These are phyloP conservation scores for Aspergillus mulundensis DNA, from an alignment of 495 filamentous ascomycete genomes.

Conservation along the genomic window DNA sequence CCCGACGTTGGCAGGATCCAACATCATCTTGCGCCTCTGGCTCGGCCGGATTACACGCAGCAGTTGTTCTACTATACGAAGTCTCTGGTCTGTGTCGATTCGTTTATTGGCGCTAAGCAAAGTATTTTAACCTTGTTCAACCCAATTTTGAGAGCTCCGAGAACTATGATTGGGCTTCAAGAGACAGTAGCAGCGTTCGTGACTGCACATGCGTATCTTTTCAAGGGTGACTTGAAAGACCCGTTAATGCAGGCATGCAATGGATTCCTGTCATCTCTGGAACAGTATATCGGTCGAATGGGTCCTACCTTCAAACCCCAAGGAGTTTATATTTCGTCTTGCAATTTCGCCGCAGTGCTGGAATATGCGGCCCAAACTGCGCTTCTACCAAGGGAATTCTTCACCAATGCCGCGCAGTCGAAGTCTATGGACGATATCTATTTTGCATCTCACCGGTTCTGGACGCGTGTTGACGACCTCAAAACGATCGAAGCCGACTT, in stretches of 20 bases:
- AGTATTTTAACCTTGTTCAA: slow-evolving; percentile 69
- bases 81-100: slow-evolving; percentile 41
- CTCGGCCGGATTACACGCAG: slow-evolving; percentile 66
- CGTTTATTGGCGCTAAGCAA: slow-evolving; percentile 60
- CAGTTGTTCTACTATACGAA: slow-evolving; percentile 73
- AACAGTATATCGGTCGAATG: slow-evolving; percentile 55
- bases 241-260: slow-evolving; percentile 43
- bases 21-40: slow-evolving; percentile 80
- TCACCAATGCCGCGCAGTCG: slow-evolving; percentile 33
- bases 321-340: slow-evolving; percentile 50
- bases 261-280: slow-evolving; percentile 50
- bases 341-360: slow-evolving; percentile 52
- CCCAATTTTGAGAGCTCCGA: slow-evolving; percentile 50
- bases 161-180: slow-evolving; percentile 24
- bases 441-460: slow-evolving; percentile 17
- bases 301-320: slow-evolving; percentile 60
- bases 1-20: slow-evolving; percentile 72
- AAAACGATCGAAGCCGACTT: slow-evolving; percentile 15
- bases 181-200: slow-evolving; percentile 51
- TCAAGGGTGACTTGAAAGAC: slow-evolving; percentile 48
- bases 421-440: slow-evolving; percentile 27
- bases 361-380: slow-evolving; percentile 58
- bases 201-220: slow-evolving; percentile 61
- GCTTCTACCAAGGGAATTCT: slow-evolving; percentile 34
- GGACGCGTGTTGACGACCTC: slow-evolving; percentile 12